phyloP scores from a whole-genome alignment of 768 basidiomycete genomes.

The Pilatotrama ljubarskyi region DNA sequence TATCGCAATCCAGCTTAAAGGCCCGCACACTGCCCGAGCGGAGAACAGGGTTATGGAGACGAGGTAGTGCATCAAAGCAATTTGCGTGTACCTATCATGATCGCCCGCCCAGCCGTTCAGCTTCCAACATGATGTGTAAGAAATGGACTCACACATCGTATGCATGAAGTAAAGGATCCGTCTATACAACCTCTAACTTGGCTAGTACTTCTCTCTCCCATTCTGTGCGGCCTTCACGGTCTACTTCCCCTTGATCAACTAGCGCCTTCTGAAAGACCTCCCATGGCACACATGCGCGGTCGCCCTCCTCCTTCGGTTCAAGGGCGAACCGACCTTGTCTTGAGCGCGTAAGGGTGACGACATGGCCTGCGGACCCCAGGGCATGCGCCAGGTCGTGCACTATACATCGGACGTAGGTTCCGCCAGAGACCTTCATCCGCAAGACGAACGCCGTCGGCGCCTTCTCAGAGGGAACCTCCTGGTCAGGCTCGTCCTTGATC shows the following conservation, averaged over 20 bases:
- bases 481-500: slow-evolving; percentile 37
- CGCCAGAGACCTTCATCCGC: slow-evolving; percentile 91
- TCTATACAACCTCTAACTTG: slow-evolving; percentile 55
- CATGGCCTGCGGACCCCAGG: slow-evolving; percentile 87
- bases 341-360: slow-evolving; percentile 87
- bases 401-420: slow-evolving; percentile 95
- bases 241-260: slow-evolving; percentile 51
- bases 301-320: slow-evolving; percentile 49
- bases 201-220: slow-evolving; percentile 87
- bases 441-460: slow-evolving; percentile 80
- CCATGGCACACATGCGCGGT: slow-evolving; percentile 70
- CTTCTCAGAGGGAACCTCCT: slow-evolving; percentile 32
- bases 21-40: no score
- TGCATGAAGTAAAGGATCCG: not conserved
- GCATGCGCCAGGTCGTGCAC: slow-evolving; percentile 89
- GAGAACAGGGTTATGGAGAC: no score
- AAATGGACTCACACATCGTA: not conserved
- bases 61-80: no score
- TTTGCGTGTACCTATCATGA: no score
- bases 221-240: slow-evolving; percentile 64
- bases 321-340: slow-evolving; percentile 82
- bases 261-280: slow-evolving; percentile 66
- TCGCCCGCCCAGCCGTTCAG: not conserved
- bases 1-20: no score
- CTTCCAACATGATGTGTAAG: not conserved